These are phyloP conservation scores for Globisporangium heterothallicum DNA, from an alignment of 352 stramenopile species.

Conservation along the genomic window DNA sequence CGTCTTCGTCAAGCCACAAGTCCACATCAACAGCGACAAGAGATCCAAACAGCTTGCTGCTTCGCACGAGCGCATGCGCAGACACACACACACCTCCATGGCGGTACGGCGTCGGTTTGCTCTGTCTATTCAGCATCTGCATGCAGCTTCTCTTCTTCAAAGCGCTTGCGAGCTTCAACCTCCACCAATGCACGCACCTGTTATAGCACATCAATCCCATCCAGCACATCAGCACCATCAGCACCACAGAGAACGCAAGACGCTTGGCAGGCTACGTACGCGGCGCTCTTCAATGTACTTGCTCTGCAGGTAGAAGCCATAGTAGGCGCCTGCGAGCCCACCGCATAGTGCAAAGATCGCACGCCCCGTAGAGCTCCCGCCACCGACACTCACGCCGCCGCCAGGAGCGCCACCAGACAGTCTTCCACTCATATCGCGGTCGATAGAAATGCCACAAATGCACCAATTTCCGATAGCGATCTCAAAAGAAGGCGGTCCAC, in stretches of 20 bases:
- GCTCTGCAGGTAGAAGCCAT: constrained; percentile 78
- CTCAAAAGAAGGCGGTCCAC: background rate
- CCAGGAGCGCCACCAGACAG: constrained; percentile 1
- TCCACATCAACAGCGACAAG: too few species aligned
- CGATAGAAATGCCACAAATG: background rate
- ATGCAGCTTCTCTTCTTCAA: constrained; percentile 32
- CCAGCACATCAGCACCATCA: background rate
- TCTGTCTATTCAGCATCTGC: too few species aligned
- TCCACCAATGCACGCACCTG: constrained; percentile 61
- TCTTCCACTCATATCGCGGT: constrained; percentile 9
- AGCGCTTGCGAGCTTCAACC: constrained; percentile 54
- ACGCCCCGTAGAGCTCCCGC: constrained; percentile 59
- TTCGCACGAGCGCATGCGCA: too few species aligned
- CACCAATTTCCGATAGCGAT: too few species aligned
- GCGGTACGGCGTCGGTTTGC: too few species aligned
- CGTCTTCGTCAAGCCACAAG: too few species aligned
- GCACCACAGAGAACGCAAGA: background rate
- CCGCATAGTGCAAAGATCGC: constrained; percentile 64
- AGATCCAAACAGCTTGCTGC: too few species aligned
- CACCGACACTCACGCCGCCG: constrained; percentile 61
- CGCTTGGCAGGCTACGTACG: constrained; percentile 18
- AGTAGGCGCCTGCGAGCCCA: constrained; percentile 66
- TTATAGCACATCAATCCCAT: background rate
- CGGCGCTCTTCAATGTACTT: constrained; percentile 80
- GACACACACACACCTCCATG: too few species aligned